phyloP scores from a whole-genome alignment of 371 early-diverging fungal genomes.

The Syncephalastrum monosporum region DNA sequence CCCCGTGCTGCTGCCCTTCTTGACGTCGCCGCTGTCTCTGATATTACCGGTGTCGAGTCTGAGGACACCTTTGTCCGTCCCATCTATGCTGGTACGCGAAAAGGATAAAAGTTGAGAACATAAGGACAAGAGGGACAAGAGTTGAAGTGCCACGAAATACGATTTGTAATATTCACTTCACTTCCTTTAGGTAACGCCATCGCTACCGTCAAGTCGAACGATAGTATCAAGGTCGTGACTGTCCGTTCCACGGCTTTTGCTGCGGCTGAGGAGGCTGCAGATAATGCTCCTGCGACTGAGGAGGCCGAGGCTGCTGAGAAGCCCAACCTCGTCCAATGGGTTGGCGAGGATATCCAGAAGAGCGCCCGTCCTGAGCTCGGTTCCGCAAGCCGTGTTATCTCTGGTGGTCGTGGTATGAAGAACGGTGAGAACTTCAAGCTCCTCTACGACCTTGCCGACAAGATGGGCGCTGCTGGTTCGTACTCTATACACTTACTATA shows the following conservation, averaged over 20 bases:
- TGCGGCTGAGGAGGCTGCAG: conserved; percentile 58
- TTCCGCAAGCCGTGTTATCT: conserved; percentile 85
- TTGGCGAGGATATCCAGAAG: conserved; percentile 89
- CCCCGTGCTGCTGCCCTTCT: conserved; percentile 93
- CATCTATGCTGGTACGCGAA: conserved; percentile 86
- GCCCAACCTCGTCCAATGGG: conserved; percentile 71
- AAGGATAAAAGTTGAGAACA: not conserved
- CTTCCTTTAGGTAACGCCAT: conserved; percentile 83
- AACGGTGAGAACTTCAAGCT: conserved; percentile 94
- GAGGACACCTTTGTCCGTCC: conserved; percentile 94
- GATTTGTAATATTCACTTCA: not conserved
- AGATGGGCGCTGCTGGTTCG: conserved; percentile 90
- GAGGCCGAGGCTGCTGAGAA: conserved; percentile 67
- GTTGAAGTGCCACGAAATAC: not conserved
- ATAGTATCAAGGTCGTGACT: conserved; percentile 85
- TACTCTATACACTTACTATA: conserved; percentile 10
- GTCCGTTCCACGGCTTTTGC: conserved; percentile 93
- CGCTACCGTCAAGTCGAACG: conserved; percentile 90
- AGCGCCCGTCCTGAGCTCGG: conserved; percentile 95
- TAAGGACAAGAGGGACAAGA: not conserved
- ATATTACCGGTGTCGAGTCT: conserved; percentile 77
- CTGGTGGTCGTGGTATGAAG: conserved; percentile 97
- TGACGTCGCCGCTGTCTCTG: conserved; percentile 90
- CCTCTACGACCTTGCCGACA: conserved; percentile 92
- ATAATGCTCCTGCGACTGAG: conserved; percentile 60